phyloP scores from a whole-genome alignment of 768 basidiomycete species.

The Tulasnella calospora region DNA sequence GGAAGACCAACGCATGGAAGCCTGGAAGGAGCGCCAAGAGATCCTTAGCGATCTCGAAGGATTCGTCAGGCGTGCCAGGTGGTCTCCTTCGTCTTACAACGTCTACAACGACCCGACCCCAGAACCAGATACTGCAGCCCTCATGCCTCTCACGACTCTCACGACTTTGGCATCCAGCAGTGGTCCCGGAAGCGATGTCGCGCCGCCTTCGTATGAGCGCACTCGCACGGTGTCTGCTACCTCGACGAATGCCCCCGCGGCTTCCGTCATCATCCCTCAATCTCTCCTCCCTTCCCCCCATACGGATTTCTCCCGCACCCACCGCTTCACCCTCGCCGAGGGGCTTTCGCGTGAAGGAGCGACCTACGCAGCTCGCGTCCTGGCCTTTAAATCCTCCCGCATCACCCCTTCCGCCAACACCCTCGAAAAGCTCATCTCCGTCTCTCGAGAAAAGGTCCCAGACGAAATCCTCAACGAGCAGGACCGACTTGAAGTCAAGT shows the following conservation, averaged over 20 bases:
- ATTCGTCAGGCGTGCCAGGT: constrained; percentile 65
- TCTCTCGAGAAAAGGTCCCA: constrained; percentile 58
- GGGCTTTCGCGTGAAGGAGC: constrained; percentile 77
- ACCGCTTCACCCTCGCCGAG: constrained; percentile 79
- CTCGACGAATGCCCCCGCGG: background rate
- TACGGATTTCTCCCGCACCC: constrained; percentile 48
- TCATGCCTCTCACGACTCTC: background rate
- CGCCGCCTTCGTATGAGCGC: constrained; percentile 17
- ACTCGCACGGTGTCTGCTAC: constrained; percentile 13
- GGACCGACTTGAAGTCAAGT: constrained; percentile 74
- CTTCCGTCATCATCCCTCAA: constrained; percentile 21
- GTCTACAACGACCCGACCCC: constrained; percentile 31
- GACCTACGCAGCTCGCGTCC: constrained; percentile 63
- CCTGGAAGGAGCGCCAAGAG: constrained; percentile 64
- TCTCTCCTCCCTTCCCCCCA: constrained; percentile 17
- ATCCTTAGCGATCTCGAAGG: constrained; percentile 56
- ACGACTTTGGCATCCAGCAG: background rate
- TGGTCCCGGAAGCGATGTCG: background rate
- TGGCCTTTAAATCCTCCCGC: constrained; percentile 19
- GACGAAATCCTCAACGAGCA: constrained; percentile 84
- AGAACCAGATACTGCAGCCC: background rate
- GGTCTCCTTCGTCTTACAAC: constrained; percentile 69
- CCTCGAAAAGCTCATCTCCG: constrained; percentile 68
- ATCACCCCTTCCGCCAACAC: constrained; percentile 60
- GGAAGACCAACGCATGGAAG: constrained; percentile 68